A percentile compares a stretch with the other conserved stretches of the same genome.
These are phyloP conservation scores for Veloporphyrellus conicus DNA, from an alignment of 1,284 basidiomycete genomes.

Conservation along the genomic window DNA sequence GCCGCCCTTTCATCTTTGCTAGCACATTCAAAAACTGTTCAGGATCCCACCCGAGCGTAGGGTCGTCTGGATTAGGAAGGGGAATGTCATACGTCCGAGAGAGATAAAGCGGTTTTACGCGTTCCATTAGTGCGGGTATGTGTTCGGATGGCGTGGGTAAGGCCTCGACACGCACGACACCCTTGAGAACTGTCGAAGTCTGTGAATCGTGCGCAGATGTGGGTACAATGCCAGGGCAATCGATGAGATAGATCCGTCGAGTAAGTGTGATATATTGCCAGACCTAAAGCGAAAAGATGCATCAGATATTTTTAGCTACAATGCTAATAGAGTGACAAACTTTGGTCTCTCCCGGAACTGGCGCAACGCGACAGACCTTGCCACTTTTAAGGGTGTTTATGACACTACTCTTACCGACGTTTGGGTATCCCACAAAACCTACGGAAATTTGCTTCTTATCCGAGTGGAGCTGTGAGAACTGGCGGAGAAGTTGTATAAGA, in stretches of 20 bases:
- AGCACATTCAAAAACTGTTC: constrained; percentile 83
- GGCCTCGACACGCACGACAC: constrained; percentile 95
- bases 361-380: constrained; percentile 96
- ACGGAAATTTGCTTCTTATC: constrained; percentile 99
- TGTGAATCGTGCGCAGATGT: constrained; percentile 88
- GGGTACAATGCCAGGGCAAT: constrained; percentile 98
- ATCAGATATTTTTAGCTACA: constrained; percentile 4
- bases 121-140: constrained; percentile 81
- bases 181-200: constrained; percentile 92
- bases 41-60: constrained; percentile 57
- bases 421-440: constrained; percentile 97
- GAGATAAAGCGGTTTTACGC: constrained; percentile 91
- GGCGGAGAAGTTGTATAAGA: constrained; percentile 93
- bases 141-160: constrained; percentile 92
- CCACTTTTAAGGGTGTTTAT: constrained; percentile 99
- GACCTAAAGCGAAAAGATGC: constrained; percentile 48
- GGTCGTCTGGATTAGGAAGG: constrained; percentile 54
- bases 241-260: constrained; percentile 95
- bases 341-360: constrained; percentile 98
- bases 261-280: constrained; percentile 99
- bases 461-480: constrained; percentile 94
- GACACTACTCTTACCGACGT: constrained; percentile 95
- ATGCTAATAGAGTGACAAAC: constrained; percentile 36
- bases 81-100: constrained; percentile 84
- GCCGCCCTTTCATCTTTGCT: constrained; percentile 86